phyloP scores from a whole-genome alignment of 2,329 filamentous ascomycete genomes.

The Pseudogymnoascus sp. region DNA sequence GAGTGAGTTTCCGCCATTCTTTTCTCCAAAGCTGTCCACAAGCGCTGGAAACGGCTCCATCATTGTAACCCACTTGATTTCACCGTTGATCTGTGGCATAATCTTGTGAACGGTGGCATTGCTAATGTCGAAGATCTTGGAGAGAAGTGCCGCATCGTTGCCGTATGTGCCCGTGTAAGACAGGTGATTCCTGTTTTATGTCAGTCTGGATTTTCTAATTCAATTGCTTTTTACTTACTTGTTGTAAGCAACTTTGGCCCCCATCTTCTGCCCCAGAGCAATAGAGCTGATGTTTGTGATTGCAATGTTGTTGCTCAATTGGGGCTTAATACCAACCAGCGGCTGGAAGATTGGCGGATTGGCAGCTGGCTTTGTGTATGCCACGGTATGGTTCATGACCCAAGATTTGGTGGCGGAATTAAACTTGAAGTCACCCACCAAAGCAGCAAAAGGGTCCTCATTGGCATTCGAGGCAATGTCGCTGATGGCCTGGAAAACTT shows the following conservation, averaged over 20 bases:
- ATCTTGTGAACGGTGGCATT: constrained; percentile 8
- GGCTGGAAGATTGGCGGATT: constrained; percentile 8
- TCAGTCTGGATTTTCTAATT: not conserved
- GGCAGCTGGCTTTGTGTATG: constrained; percentile 8
- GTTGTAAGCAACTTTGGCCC: not conserved
- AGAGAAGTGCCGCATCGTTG: not conserved
- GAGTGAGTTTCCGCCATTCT: constrained; percentile 9
- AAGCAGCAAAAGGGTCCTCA: constrained; percentile 13
- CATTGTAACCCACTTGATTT: not conserved
- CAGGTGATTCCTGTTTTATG: not conserved
- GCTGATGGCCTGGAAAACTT: constrained; percentile 8
- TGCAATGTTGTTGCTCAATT: not conserved
- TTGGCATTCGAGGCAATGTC: constrained; percentile 10
- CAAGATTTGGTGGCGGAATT: constrained; percentile 9
- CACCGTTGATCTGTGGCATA: not conserved
- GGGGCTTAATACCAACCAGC: not conserved
- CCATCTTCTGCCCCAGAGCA: not conserved
- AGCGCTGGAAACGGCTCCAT: constrained; percentile 1
- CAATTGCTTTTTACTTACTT: not conserved
- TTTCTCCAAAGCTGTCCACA: not conserved
- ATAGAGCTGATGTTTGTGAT: not conserved
- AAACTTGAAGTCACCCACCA: constrained; percentile 10
- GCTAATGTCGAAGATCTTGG: constrained; percentile 9
- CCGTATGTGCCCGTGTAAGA: constrained; percentile 10
- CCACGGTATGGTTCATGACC: constrained; percentile 8